Conservation (phyloP, 495 filamentous ascomycete genomes). For the Penicillium cinerascens region DNA sequence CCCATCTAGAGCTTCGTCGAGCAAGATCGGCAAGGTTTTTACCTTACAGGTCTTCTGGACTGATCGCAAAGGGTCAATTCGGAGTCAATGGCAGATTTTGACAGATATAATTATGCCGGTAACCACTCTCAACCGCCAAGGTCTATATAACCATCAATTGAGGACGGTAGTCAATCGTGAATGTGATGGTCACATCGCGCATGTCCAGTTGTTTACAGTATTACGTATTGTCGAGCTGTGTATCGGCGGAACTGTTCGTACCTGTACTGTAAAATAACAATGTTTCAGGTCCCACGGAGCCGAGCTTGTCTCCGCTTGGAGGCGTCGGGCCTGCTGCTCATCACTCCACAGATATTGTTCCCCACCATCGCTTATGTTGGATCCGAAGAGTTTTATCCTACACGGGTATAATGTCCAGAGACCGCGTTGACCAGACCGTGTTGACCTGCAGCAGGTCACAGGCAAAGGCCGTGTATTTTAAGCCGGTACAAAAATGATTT, state of each 20-base stretch:
- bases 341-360: slow-evolving; percentile 17
- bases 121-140: background rate
- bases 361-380: slow-evolving; percentile 5
- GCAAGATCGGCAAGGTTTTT: background rate
- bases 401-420: background rate
- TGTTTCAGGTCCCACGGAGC: slow-evolving; percentile 25
- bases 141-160: background rate
- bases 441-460: background rate
- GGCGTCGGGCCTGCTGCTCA: slow-evolving; percentile 3
- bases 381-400: background rate
- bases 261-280: slow-evolving; percentile 15
- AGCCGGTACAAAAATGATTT: background rate
- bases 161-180: background rate
- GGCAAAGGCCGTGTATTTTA: background rate
- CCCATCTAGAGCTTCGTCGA: slow-evolving; percentile 14
- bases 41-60: background rate
- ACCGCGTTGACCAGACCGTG: background rate
- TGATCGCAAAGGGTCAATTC: background rate
- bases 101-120: background rate
- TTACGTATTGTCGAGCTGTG: background rate
- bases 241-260: background rate
- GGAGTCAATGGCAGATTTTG: background rate
- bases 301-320: slow-evolving; percentile 7
- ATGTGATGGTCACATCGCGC: slow-evolving; percentile 14
- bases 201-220: slow-evolving; percentile 5